Conservation (phyloP, 306 rosid genomes). For the Vigna unguiculata region DNA sequence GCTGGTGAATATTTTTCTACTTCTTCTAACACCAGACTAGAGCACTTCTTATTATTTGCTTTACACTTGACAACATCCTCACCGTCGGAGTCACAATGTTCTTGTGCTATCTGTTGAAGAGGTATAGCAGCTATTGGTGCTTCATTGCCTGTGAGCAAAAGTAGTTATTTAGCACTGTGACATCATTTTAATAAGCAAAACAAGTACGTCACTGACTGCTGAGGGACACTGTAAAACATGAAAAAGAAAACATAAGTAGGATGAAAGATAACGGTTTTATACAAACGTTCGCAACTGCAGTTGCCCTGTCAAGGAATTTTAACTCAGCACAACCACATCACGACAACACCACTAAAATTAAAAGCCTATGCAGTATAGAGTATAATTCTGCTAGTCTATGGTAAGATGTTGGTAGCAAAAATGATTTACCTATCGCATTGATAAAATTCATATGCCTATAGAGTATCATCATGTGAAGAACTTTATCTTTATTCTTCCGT, state of each 20-base stretch:
- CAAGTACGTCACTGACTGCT: neutral
- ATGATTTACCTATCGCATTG: neutral
- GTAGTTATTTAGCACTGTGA: slow-evolving; percentile 5
- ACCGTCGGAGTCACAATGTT: slow-evolving; percentile 44
- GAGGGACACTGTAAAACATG: neutral
- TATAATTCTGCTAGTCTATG: neutral
- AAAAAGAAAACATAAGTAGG: neutral
- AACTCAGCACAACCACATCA: neutral
- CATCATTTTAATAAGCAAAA: slow-evolving; percentile 3
- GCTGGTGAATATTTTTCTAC: slow-evolving; percentile 45
- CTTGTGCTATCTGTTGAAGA: slow-evolving; percentile 51
- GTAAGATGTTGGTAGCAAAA: neutral
- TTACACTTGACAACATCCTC: slow-evolving; percentile 57
- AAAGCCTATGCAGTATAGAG: neutral
- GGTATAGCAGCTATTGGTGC: slow-evolving; percentile 43
- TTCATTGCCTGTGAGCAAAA: neutral
- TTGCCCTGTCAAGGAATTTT: neutral
- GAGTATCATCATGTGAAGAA: slow-evolving; percentile 1
- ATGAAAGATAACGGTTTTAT: neutral
- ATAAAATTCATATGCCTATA: slow-evolving; percentile 46
- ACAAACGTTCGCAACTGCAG: neutral
- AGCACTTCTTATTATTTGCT: slow-evolving; percentile 70
- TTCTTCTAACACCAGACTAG: slow-evolving; percentile 50
- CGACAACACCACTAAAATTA: neutral
- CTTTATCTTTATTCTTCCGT: neutral